Percentiles rank a stretch among this genome's conserved stretches.
These are phyloP conservation scores for Taphrina deformans DNA, from an alignment of 1,139 yeast species.

Conservation along the genomic window DNA sequence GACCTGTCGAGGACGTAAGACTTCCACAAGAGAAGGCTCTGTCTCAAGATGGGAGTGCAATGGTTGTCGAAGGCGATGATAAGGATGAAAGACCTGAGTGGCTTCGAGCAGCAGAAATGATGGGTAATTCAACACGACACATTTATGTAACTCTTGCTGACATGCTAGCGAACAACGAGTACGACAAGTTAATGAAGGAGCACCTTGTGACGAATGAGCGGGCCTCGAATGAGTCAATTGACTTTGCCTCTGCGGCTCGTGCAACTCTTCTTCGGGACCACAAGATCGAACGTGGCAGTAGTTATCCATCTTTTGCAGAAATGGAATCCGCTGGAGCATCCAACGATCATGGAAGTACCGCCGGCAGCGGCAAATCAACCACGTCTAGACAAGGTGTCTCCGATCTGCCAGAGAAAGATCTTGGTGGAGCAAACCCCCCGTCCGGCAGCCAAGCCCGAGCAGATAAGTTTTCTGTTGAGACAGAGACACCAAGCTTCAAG, in stretches of 20 bases:
- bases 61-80: constrained; percentile 2
- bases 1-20: constrained; percentile 21
- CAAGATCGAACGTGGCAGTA: constrained; percentile 24
- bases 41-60: constrained; percentile 16
- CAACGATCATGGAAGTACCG: not conserved
- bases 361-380: not conserved
- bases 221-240: constrained; percentile 15
- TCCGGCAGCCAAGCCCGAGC: constrained; percentile 8
- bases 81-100: constrained; percentile 32
- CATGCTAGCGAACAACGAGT: constrained; percentile 21
- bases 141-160: not conserved
- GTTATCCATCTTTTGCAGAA: constrained; percentile 16
- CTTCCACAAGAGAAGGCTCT: constrained; percentile 2
- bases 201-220: constrained; percentile 19
- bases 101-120: constrained; percentile 33
- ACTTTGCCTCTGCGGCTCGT: constrained; percentile 28
- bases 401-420: constrained; percentile 11
- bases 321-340: constrained; percentile 6
- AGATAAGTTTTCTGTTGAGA: constrained; percentile 16
- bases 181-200: constrained; percentile 11
- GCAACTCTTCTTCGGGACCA: constrained; percentile 16
- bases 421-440: constrained; percentile 19
- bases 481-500: constrained; percentile 10
- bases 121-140: not conserved
- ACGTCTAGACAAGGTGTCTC: constrained; percentile 19